Conservation (phyloP, 2,329 filamentous ascomycete species). For the Xylaria sp. region DNA sequence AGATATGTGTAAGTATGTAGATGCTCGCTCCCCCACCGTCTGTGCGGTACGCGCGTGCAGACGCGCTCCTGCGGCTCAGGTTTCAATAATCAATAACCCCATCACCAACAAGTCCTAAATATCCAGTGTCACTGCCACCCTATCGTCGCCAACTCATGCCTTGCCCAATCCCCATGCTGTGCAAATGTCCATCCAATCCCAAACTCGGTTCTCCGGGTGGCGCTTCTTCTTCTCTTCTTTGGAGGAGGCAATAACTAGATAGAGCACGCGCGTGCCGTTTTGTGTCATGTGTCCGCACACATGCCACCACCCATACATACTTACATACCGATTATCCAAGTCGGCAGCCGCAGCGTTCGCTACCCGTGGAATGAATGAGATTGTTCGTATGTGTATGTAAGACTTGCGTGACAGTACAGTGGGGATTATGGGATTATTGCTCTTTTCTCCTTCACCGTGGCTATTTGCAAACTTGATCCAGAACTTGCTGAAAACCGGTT, state of each 20-base stretch:
- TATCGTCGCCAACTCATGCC: slow-evolving; percentile 18
- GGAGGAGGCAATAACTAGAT: slow-evolving; percentile 17
- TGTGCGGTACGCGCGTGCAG: slow-evolving; percentile 16
- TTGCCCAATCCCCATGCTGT: slow-evolving; percentile 1
- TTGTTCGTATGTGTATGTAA: slow-evolving; percentile 10
- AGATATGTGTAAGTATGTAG: not conserved
- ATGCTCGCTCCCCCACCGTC: slow-evolving; percentile 1
- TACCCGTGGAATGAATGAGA: not conserved
- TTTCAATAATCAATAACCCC: slow-evolving; percentile 11
- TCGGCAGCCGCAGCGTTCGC: slow-evolving; percentile 19
- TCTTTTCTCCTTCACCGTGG: slow-evolving; percentile 7
- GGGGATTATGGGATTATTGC: slow-evolving; percentile 11
- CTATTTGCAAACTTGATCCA: slow-evolving; percentile 20
- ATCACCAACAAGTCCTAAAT: not conserved
- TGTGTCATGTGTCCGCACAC: slow-evolving; percentile 30
- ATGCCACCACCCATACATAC: slow-evolving; percentile 21
- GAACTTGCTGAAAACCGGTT: slow-evolving; percentile 23
- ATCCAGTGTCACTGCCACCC: slow-evolving; percentile 23
- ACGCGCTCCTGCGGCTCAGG: slow-evolving; percentile 24
- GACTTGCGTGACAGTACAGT: slow-evolving; percentile 21
- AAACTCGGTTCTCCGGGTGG: slow-evolving; percentile 6
- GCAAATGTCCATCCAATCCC: not conserved
- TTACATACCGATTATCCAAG: not conserved
- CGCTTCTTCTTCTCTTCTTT: not conserved
- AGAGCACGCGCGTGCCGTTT: slow-evolving; percentile 14